Conservation (phyloP, 352 stramenopile genomes). For the Globisporangium recalcitrans region DNA sequence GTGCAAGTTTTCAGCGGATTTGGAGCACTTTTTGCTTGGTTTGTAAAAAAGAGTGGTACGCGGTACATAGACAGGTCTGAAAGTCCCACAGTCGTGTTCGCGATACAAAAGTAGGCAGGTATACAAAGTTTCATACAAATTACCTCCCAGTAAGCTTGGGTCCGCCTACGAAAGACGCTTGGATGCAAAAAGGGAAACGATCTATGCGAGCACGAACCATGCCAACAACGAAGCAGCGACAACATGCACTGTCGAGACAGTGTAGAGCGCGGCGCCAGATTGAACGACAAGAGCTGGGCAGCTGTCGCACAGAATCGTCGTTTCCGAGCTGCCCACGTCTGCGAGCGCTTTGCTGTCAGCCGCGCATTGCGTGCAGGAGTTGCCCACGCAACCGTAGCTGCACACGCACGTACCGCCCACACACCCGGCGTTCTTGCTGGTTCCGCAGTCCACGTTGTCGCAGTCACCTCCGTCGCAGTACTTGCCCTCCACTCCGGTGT, state of each 20-base stretch:
- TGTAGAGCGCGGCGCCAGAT: not conserved
- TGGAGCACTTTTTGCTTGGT: too few relatives aligned
- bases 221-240: slow-evolving; percentile 1
- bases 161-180: not conserved
- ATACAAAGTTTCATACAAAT: too few relatives aligned
- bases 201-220: slow-evolving; percentile 12
- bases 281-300: slow-evolving; percentile 5
- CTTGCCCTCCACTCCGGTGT: slow-evolving; percentile 38
- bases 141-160: not conserved
- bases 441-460: slow-evolving; percentile 43
- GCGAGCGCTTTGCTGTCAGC: slow-evolving; percentile 30
- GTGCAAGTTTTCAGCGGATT: too few relatives aligned
- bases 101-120: too few relatives aligned
- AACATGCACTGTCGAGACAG: not conserved
- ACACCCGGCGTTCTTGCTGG: slow-evolving; percentile 44
- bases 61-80: too few relatives aligned
- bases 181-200: not conserved
- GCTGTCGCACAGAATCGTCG: slow-evolving; percentile 35
- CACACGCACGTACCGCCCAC: slow-evolving; percentile 50
- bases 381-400: slow-evolving; percentile 47
- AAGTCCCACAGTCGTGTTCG: too few relatives aligned
- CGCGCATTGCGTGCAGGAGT: slow-evolving; percentile 37
- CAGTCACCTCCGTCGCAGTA: slow-evolving; percentile 52
- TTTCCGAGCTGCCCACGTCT: slow-evolving; percentile 19
- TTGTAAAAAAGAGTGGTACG: too few relatives aligned